Evolutionary conservation across 306 rosid genomes (phyloP).

Genomic region (Ormosia semicastrata): DNA sequence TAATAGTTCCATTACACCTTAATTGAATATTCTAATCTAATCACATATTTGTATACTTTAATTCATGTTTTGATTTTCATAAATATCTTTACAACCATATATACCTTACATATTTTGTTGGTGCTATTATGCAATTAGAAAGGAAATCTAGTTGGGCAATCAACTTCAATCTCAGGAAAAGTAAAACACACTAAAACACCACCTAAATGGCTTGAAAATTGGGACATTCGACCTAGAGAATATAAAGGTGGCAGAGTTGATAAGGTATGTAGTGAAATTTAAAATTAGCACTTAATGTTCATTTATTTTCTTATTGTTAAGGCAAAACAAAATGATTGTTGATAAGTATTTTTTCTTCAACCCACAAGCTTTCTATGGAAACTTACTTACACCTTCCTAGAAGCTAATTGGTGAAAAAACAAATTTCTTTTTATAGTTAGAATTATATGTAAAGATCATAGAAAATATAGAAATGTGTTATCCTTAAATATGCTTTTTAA

Average conservation of each 20-base stretch:
- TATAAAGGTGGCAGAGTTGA: neutral
- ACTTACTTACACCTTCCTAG: neutral
- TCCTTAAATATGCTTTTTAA: too few relatives aligned
- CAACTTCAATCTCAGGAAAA: neutral
- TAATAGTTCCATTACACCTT: neutral
- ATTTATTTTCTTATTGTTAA: neutral
- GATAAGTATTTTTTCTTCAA: neutral
- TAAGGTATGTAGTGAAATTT: neutral
- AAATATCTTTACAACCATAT: neutral
- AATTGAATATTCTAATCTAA: neutral
- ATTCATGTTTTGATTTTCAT: neutral
- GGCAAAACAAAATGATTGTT: neutral
- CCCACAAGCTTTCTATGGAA: neutral
- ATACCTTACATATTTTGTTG: neutral
- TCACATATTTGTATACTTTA: neutral
- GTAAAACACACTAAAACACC: neutral
- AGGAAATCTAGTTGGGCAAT: neutral
- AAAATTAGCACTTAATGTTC: neutral
- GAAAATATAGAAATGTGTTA: too few relatives aligned
- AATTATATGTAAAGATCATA: too few relatives aligned
- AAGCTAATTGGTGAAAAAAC: neutral
- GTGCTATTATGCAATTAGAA: neutral
- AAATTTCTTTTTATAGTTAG: too few relatives aligned
- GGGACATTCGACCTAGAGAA: neutral
- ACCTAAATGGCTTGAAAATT: neutral